Evolutionary conservation across 495 filamentous ascomycete genomes (phyloP).

Genomic region (Darksidea phi): DNA sequence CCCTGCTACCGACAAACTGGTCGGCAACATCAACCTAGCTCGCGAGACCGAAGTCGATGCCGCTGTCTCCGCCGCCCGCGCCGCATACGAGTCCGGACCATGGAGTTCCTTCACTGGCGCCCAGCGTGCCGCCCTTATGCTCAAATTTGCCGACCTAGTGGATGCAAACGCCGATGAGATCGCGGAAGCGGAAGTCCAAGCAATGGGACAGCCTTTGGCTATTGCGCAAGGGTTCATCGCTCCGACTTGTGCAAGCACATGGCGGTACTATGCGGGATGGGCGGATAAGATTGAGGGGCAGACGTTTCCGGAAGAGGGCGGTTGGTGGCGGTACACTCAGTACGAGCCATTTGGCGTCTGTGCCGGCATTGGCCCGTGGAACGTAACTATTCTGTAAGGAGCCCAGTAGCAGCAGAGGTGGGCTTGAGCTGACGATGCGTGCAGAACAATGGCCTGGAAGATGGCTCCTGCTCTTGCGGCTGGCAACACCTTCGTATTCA

Average conservation of each 20-base stretch:
- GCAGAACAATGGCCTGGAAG: constrained; percentile 36
- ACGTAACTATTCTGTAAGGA: constrained; percentile 36
- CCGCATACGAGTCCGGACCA: constrained; percentile 19
- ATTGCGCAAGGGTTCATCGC: constrained; percentile 4
- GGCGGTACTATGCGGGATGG: constrained; percentile 33
- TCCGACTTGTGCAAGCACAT: constrained; percentile 10
- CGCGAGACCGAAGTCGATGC: constrained; percentile 21
- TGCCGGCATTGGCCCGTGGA: constrained; percentile 43
- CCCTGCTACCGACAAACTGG: constrained; percentile 10
- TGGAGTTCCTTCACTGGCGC: constrained; percentile 21
- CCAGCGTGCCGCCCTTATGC: constrained; percentile 18
- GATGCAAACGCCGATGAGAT: constrained; percentile 20
- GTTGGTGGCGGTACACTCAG: constrained; percentile 40
- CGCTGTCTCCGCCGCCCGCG: constrained; percentile 22
- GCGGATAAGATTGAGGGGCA: constrained; percentile 28
- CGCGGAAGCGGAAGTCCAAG: constrained; percentile 8
- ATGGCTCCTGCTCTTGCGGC: constrained; percentile 41
- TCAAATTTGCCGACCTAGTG: constrained; percentile 25
- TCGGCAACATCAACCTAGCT: constrained; percentile 21
- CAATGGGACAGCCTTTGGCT: constrained; percentile 15
- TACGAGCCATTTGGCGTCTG: constrained; percentile 44
- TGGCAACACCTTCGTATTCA: constrained; percentile 43
- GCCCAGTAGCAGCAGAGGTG: neutral
- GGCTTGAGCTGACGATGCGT: neutral
- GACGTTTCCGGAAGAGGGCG: constrained; percentile 32